Conservation (phyloP, 2,329 filamentous ascomycete species). For the Parastagonospora nodorum region DNA sequence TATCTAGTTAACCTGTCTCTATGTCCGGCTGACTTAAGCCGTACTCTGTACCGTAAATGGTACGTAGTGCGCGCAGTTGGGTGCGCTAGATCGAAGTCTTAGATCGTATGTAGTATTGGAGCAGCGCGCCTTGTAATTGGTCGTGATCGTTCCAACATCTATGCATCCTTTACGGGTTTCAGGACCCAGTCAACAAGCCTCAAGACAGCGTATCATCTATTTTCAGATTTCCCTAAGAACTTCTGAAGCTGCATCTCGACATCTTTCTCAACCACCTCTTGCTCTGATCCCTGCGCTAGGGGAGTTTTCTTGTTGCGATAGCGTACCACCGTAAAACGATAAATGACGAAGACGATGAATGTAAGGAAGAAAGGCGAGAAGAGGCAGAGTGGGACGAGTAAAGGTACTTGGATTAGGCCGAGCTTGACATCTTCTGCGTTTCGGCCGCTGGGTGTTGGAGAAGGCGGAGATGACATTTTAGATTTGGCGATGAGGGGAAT, state of each 20-base stretch:
- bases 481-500: too few species aligned
- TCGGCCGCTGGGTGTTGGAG: background rate
- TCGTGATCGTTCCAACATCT: too few species aligned
- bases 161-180: too few species aligned
- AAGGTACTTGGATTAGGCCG: slow-evolving; percentile 6
- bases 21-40: too few species aligned
- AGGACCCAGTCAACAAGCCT: too few species aligned
- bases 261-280: background rate
- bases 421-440: slow-evolving; percentile 6
- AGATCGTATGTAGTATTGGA: too few species aligned
- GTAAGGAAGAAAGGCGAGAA: slow-evolving; percentile 10
- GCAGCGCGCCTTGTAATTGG: too few species aligned
- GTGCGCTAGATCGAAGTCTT: too few species aligned
- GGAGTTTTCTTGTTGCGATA: background rate
- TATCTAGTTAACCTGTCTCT: too few species aligned
- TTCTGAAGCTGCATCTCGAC: slow-evolving; percentile 6
- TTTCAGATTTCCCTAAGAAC: background rate
- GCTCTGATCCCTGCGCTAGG: background rate
- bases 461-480: background rate
- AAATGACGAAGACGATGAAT: slow-evolving; percentile 6
- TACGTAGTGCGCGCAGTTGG: too few species aligned
- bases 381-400: slow-evolving; percentile 11
- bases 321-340: background rate
- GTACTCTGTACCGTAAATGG: too few species aligned
- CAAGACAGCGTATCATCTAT: too few species aligned